These are phyloP conservation scores for Starmera quercuum DNA, from an alignment of 805 yeast genomes.

Conservation along the genomic window DNA sequence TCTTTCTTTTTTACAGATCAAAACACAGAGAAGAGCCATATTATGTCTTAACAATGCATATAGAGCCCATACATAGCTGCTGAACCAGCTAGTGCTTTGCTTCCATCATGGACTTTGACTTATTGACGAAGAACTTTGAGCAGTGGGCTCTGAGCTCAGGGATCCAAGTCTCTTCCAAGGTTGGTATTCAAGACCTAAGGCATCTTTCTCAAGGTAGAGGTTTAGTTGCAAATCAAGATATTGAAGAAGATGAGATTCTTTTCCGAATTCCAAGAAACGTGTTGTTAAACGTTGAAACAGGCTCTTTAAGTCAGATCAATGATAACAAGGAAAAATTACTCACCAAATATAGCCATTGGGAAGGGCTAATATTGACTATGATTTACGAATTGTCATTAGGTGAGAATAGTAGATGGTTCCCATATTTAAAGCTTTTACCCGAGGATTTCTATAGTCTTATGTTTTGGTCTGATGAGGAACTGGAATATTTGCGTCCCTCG, in stretches of 20 bases:
- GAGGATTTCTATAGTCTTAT: conserved; percentile 54
- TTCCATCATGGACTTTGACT: conserved; percentile 12
- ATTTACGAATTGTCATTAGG: conserved; percentile 49
- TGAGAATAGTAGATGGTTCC: conserved; percentile 50
- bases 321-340: conserved; percentile 29
- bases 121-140: conserved; percentile 31
- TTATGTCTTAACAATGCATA: too few species aligned
- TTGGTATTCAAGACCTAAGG: conserved; percentile 56
- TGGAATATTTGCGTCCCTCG: conserved; percentile 57
- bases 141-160: conserved; percentile 38
- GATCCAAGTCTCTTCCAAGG: conserved; percentile 44
- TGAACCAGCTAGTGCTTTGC: conserved; percentile 8
- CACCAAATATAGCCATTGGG: conserved; percentile 59
- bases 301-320: conserved; percentile 30
- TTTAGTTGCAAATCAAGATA: conserved; percentile 54
- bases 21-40: too few species aligned
- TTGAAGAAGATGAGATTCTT: conserved; percentile 52
- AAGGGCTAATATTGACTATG: conserved; percentile 61
- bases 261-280: conserved; percentile 60
- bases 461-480: conserved; percentile 69
- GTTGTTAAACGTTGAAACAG: conserved; percentile 53
- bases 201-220: conserved; percentile 67
- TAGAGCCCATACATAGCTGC: too few species aligned
- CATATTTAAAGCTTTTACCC: conserved; percentile 72
- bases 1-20: too few species aligned